Evolutionary conservation across 768 basidiomycete genomes (phyloP), one percentile per base, ranked within the genome.

Genomic region (Mycena galericulata): DNA sequence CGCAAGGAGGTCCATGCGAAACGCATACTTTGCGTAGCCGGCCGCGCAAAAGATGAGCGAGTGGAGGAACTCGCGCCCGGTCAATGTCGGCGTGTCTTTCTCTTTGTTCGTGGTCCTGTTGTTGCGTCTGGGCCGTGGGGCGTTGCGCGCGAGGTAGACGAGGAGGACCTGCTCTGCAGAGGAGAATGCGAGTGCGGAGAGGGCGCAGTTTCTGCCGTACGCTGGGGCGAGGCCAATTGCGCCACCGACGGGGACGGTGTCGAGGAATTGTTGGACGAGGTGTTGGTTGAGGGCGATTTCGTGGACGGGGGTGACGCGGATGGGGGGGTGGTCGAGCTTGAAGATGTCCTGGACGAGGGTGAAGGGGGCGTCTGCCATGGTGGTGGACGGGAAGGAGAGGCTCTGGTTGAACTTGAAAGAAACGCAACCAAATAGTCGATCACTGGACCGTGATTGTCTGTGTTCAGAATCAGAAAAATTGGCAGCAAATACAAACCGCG

Each of bases 1-100:
- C 0, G 80, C 78, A 2, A 88, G 67, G 45, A 75, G 76, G 64
- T 87, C 87, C 85, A 87, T 85, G 45, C 74, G 72, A 53, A 88
- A 84, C 0, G 82, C 80, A 54, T 78, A 76, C 64, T 84, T 87
- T 18, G 62, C 71, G 29, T 77, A 59, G 4, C 64, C n/a, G 0
- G 74, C 27, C 32, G 80, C 63, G 60, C 77, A 70, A 12, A 87
- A 69, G 49, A 87, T 75, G 15, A 41, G 55, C 22, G 77, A 69
- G 43, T 77, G 68, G 11, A 87, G 69, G 5, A 81, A 68, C 1
- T 59, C 54, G 8, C 78, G 78, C 17, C 64, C 70, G 63, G 22
- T 26, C n/a, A n/a, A n/a, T n/a, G n/a, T 26, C 26, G 17, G 46
- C 20, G 3, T 30, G 29, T 6, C 22, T 20, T 55, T n/a, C 34